Evolutionary conservation across 257 asterid genomes (phyloP), one percentile per base, ranked within the genome.

Genomic region (Ballota nigra): DNA sequence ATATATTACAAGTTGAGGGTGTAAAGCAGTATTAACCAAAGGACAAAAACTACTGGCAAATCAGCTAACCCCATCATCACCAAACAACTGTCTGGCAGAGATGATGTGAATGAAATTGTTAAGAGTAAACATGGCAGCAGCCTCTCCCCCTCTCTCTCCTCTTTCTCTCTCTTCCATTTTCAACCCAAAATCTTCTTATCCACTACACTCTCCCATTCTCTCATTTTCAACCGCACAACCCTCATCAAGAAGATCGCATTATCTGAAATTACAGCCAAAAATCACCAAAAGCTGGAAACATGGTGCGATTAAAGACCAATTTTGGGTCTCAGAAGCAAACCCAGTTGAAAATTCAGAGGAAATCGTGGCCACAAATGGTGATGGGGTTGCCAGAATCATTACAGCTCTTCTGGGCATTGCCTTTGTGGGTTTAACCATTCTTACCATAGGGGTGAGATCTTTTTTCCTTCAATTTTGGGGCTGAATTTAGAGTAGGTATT

Each of bases 341-440:
- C 77, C 85, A 40, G 83, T 55, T 60, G 88, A 82, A 38, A 79
- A 9, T 67, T 55, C 95, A 6, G 81, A 79, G 63, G 87, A 86
- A 53, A 41, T 87, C 8, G 89, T 85, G 16, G 4, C 92, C 16
- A 18, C 85, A 10, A 60, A 72, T 40, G 80, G 72, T 1, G 83
- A 75, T 55, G 96, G 88, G 15, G 86, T 56, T 26, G 68, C 82
- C 36, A 76, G 70, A 4, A 63, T 89, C 72, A 74, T 91, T 47
- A 78, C 86, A 2, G 60, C 75, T 15, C 96, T 94, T 19, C 81
- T 94, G 6, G 59, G 89, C 59, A 8, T 75, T 40, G 99, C 99
- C 53, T 94, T 94, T 70, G 0, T 82, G 41, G 92, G 89, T 33
- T 82, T 94, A 77, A 82, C 97, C 78, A 64, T 94, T 82, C 91